phyloP scores from a whole-genome alignment of 305 asterid genomes.

The Petunia hybrid region DNA sequence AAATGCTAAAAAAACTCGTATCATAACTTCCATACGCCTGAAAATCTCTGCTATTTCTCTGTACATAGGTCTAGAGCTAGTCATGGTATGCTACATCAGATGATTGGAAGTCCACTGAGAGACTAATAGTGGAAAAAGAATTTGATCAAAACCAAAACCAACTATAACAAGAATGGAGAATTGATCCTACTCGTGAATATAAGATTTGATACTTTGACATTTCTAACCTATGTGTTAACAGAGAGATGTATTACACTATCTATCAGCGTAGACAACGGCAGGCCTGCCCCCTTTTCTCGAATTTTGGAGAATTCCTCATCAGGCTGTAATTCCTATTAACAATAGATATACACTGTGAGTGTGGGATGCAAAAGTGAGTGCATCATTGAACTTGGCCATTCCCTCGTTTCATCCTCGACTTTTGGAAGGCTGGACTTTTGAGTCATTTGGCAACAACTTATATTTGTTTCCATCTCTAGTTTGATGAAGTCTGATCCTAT shows the following conservation, averaged over 20 bases:
- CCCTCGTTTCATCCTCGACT: slow-evolving; percentile 2
- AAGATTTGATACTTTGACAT: neutral
- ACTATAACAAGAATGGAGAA: neutral
- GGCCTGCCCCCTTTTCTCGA: slow-evolving; percentile 26
- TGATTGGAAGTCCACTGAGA: neutral
- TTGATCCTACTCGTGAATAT: slow-evolving; percentile 20
- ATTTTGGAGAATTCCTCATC: slow-evolving; percentile 28
- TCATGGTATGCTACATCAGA: neutral
- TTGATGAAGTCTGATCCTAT: slow-evolving; percentile 29
- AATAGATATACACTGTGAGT: neutral
- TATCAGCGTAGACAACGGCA: slow-evolving; percentile 23
- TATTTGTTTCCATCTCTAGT: slow-evolving; percentile 24
- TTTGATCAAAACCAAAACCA: neutral
- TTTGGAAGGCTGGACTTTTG: neutral
- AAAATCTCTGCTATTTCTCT: slow-evolving; percentile 3
- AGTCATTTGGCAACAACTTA: slow-evolving; percentile 28
- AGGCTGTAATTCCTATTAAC: slow-evolving; percentile 18
- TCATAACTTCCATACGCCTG: neutral
- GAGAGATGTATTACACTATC: slow-evolving; percentile 13
- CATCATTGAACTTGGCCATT: slow-evolving; percentile 6
- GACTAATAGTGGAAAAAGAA: neutral
- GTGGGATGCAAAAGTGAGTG: neutral
- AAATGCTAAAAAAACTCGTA: neutral
- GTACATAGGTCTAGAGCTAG: slow-evolving; percentile 25
- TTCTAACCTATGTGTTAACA: neutral